phyloP scores from a whole-genome alignment of 495 filamentous ascomycete species.

The Thozetella sp. region DNA sequence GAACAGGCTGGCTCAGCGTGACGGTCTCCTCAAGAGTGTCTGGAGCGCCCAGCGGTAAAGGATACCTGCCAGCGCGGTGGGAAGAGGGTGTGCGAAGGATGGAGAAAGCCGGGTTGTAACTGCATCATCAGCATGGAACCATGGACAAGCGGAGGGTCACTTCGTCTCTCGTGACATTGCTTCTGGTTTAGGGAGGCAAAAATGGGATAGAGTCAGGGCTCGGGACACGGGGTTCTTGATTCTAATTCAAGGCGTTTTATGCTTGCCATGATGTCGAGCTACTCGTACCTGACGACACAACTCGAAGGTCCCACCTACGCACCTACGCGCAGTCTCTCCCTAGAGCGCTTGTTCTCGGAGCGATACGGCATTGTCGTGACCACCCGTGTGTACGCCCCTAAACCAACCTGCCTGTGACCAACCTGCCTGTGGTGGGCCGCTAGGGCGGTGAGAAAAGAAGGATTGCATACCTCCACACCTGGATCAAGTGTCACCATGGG shows the following conservation, averaged over 20 bases:
- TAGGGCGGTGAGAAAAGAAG: too few relatives aligned
- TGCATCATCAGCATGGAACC: background rate
- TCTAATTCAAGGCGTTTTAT: constrained; percentile 3
- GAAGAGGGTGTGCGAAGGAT: background rate
- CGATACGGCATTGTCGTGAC: too few relatives aligned
- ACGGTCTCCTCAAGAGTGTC: constrained; percentile 94
- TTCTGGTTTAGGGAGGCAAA: background rate
- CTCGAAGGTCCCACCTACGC: too few relatives aligned
- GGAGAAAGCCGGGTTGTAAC: background rate
- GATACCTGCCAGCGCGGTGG: background rate
- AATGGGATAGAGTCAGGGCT: constrained; percentile 1
- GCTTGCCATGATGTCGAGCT: background rate
- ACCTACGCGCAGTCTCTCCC: background rate
- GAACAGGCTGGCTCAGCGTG: constrained; percentile 92
- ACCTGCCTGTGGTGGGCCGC: too few relatives aligned
- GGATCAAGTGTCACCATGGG: too few relatives aligned
- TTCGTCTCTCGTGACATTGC: background rate
- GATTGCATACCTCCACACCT: too few relatives aligned
- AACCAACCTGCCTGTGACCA: too few relatives aligned
- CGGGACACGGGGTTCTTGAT: constrained; percentile 1
- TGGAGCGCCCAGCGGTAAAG: constrained; percentile 84
- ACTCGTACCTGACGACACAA: background rate
- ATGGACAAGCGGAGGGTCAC: background rate
- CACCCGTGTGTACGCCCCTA: too few relatives aligned
- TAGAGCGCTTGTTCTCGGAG: too few relatives aligned